Conservation (phyloP, 495 filamentous ascomycete genomes). For the Lophium mytilinum region DNA sequence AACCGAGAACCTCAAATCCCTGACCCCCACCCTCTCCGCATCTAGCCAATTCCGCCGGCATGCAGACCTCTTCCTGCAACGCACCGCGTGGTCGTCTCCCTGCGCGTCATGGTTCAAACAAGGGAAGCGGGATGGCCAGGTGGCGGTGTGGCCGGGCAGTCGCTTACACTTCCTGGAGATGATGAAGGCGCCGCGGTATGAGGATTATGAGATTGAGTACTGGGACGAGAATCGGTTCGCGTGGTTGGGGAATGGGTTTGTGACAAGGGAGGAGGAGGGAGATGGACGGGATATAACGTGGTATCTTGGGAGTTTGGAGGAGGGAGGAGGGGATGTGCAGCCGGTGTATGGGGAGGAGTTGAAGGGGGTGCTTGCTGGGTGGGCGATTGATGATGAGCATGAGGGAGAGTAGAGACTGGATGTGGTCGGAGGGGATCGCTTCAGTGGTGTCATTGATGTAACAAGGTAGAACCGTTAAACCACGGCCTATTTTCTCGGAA, state of each 20-base stretch:
- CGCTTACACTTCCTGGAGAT: conserved; percentile 38
- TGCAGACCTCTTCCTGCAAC: conserved; percentile 33
- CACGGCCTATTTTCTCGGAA: too few species aligned
- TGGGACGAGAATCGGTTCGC: conserved; percentile 34
- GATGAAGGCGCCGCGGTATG: conserved; percentile 32
- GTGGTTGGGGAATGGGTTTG: conserved; percentile 41
- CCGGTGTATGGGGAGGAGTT: conserved; percentile 29
- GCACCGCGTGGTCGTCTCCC: conserved; percentile 33
- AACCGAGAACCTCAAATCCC: conserved; percentile 33
- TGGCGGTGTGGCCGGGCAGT: conserved; percentile 36
- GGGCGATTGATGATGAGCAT: conserved; percentile 1
- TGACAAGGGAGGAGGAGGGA: conserved; percentile 29
- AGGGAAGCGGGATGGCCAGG: conserved; percentile 32
- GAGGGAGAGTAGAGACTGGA: too few species aligned
- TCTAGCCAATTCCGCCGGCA: conserved; percentile 29
- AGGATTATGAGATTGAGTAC: conserved; percentile 39
- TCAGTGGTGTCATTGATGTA: too few species aligned
- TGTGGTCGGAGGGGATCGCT: too few species aligned
- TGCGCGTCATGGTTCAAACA: conserved; percentile 39
- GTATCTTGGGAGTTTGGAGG: conserved; percentile 32
- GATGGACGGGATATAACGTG: conserved; percentile 36
- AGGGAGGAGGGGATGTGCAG: conserved; percentile 28
- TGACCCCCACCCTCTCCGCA: conserved; percentile 24
- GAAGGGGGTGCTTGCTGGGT: conserved; percentile 29
- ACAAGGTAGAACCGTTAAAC: too few species aligned